Evolutionary conservation across 495 filamentous ascomycete species (phyloP), one percentile per base, ranked within the genome.

Genomic region (Xylaria cubensis): DNA sequence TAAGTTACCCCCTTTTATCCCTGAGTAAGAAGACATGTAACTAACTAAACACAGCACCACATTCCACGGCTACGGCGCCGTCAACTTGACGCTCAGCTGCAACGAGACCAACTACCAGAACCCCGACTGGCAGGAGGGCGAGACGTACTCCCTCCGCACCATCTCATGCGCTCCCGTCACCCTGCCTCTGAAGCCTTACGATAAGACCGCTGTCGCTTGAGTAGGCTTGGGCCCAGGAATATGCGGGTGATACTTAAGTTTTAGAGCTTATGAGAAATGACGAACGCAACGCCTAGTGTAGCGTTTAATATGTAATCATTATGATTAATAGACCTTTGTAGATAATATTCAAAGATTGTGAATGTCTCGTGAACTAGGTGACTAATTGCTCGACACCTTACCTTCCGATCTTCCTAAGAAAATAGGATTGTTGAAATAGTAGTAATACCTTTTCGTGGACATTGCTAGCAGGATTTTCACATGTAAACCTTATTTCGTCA

Each of bases 191-290:
- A 72, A 70, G 61, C 79, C 82, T 7, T 72, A 76, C 32, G 65
- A 80, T 72, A 75, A 84, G 70, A 76, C 69, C 1, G 82, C 80
- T 34, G 70, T 84, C 41, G 79, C 82, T 21, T 84, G 72, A 78
- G 50, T 67, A 32, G 50, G 46, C 46, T 48, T 48, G 4, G 46
- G 46, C 7, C 48, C 21, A 9, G 48, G n/a, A 8, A 46, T 42
- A 1, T 51, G 48, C 10, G 1, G n/a, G 48, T 3, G 8, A 51
- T 24, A 17, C 2, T 48, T 17, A 26, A 26, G 26, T 26, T 12
- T 21, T 32, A 58, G 24, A 58, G 3, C 12, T 58, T 58, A 26
- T 58, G 29, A 58, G 26, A 58, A 58, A 29, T 6, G 53, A 32
- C 29, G 26, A 17, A 56, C 4, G 26, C 9, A 9, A 56, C 12